These are phyloP conservation scores for Amylostereum areolatum DNA, from an alignment of 1,284 basidiomycete genomes.

Conservation along the genomic window DNA sequence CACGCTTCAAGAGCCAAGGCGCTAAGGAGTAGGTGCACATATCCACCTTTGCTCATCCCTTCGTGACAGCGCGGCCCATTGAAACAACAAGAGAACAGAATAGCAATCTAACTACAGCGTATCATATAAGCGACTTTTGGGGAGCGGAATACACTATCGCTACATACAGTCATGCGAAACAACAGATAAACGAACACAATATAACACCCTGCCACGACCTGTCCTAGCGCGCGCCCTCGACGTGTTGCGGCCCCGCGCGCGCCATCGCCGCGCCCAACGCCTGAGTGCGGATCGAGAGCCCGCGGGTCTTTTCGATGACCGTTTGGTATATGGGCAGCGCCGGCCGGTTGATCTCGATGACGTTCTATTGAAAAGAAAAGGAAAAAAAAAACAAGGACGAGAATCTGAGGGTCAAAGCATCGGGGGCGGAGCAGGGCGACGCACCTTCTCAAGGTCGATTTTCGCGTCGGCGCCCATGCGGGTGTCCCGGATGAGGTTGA, in stretches of 20 bases:
- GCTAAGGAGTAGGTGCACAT: too few species aligned
- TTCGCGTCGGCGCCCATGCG: constrained; percentile 94
- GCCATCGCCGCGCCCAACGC: constrained; percentile 84
- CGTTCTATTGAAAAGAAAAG: constrained; percentile 52
- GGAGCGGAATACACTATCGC: neutral
- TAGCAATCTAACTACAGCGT: too few species aligned
- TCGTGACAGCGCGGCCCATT: too few species aligned
- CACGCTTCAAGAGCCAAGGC: too few species aligned
- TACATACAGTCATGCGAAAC: neutral
- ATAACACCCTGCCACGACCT: neutral
- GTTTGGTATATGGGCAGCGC: constrained; percentile 89
- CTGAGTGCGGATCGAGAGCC: constrained; percentile 87
- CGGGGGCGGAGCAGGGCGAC: constrained; percentile 8
- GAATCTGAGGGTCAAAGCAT: constrained; percentile 4
- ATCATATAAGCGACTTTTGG: too few species aligned
- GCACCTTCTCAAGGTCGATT: constrained; percentile 91
- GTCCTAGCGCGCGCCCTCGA: constrained; percentile 9
- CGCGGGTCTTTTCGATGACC: constrained; percentile 94
- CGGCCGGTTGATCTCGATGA: constrained; percentile 92
- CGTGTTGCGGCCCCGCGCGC: constrained; percentile 35
- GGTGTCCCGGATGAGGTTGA: constrained; percentile 96
- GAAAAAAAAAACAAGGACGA: constrained; percentile 2
- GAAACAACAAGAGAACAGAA: too few species aligned
- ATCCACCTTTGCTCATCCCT: too few species aligned
- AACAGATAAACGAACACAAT: neutral